Percentiles rank a stretch among this genome's conserved stretches.
Evolutionary conservation across 345 rosid species (phyloP).

Genomic region (Acer campestre): DNA sequence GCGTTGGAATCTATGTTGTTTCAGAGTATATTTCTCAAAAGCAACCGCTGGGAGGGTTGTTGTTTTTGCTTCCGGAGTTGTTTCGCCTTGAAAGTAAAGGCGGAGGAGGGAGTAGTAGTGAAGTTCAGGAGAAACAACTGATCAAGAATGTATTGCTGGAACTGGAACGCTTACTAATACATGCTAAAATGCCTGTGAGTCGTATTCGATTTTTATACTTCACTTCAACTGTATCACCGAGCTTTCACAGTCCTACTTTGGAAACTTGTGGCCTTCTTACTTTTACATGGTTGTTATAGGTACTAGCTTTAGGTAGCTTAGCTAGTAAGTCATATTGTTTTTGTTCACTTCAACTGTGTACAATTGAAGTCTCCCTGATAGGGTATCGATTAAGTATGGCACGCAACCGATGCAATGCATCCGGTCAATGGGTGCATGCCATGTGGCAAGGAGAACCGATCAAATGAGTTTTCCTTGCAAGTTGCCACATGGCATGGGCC

Average conservation of each 20-base stretch:
- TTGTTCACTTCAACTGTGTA: too few relatives aligned
- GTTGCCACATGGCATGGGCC: too few relatives aligned
- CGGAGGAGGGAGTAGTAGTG: conserved; percentile 19
- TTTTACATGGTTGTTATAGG: background rate
- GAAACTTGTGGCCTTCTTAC: background rate
- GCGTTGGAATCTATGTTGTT: background rate
- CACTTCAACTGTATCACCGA: background rate
- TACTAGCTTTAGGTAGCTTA: background rate
- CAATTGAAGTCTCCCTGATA: too few relatives aligned
- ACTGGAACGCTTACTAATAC: conserved; percentile 74
- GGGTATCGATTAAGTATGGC: too few relatives aligned
- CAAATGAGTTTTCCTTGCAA: too few relatives aligned
- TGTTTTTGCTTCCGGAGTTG: conserved; percentile 80
- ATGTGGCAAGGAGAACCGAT: too few relatives aligned
- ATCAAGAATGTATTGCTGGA: conserved; percentile 50
- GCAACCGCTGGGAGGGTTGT: conserved; percentile 80
- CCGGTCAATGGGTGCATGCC: too few relatives aligned
- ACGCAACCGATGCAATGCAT: too few relatives aligned
- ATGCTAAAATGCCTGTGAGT: conserved; percentile 85
- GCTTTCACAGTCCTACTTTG: background rate
- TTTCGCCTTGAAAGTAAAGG: conserved; percentile 53
- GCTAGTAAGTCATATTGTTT: background rate
- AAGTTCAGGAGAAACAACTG: conserved; percentile 37
- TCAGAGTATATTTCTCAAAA: conserved; percentile 72
- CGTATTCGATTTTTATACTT: background rate